Evolutionary conservation across 495 filamentous ascomycete species (phyloP).

Genomic region (Tetracladium setigerum): DNA sequence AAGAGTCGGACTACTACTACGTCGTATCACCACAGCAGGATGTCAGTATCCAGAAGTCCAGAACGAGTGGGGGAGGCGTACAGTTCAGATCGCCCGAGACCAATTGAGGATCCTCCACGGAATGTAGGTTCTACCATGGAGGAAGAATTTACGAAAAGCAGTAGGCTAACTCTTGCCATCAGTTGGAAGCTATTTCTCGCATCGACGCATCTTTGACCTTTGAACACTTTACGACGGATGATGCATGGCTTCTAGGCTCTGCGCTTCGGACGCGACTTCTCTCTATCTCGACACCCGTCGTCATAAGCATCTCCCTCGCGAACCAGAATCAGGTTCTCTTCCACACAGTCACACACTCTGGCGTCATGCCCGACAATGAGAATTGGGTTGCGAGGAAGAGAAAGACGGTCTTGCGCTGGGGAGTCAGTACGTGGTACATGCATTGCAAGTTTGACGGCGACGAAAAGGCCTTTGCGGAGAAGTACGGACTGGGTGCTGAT

Average conservation of each 20-base stretch:
- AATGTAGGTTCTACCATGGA: conserved; percentile 18
- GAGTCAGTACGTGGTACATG: conserved; percentile 59
- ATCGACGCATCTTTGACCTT: conserved; percentile 50
- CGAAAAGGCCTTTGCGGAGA: conserved; percentile 49
- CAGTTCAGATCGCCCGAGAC: conserved; percentile 5
- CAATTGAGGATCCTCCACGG: conserved; percentile 23
- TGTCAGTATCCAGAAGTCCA: neutral
- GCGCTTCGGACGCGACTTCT: conserved; percentile 55
- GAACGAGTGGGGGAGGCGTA: neutral
- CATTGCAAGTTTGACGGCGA: conserved; percentile 48
- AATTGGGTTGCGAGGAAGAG: conserved; percentile 52
- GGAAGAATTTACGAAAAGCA: neutral
- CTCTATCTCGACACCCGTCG: conserved; percentile 43
- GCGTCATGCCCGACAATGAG: conserved; percentile 52
- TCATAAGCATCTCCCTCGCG: conserved; percentile 59
- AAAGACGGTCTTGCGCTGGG: conserved; percentile 64
- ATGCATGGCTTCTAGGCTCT: conserved; percentile 60
- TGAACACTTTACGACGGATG: conserved; percentile 52
- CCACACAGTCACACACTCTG: conserved; percentile 39
- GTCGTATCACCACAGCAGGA: neutral
- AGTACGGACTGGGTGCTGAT: conserved; percentile 44
- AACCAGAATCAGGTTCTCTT: conserved; percentile 53
- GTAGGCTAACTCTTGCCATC: neutral
- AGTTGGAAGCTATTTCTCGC: conserved; percentile 41
- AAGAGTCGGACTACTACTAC: conserved; percentile 3